Base-by-base conservation (phyloP, 345 rosid genomes). In the Aquilaria sinensis region DNA sequence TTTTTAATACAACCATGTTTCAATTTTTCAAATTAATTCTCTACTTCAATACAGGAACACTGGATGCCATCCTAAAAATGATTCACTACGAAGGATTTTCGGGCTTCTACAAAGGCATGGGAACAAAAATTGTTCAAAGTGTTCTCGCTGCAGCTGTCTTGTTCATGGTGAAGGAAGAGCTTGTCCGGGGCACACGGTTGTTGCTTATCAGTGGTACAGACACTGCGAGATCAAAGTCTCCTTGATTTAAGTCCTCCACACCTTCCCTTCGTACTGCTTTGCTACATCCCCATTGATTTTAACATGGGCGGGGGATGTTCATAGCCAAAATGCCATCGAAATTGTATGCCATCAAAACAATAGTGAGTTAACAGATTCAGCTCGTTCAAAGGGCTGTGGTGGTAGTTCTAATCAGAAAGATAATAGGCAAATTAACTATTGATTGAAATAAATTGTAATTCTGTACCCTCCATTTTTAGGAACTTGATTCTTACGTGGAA, bases 101-200 rank as follows among this genome's bases (percentile, higher is more conserved):
- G 15, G 88, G 97, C 31, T 91, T 94, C 72, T 94, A 94, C 87
- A 87, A 91, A 68, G 99, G 99, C 37, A 94, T 94, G 97, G 81
- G 86, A 78, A 89, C 96, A 7, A 91, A 88, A 78, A 87, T 91
- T 29, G 76, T 78, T 1, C 99, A 94, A 70, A 94, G 99, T 53
- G 97, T 91, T 67, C 88, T 91, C 14, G 90, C 96, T 0, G 96
- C 97, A 50, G 96, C 97, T 23, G 87, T 88, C 16, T 70, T 94
- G 67, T 94, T 94, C 85, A 88, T 87, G 96, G 67, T 91, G 15
- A 91, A 94, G 79, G 99, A 88, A 75, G 97, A 91, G 73, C 91
- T 91, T n/a, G 96, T 90, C 34, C 79, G 71, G 62, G 85, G 91
- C 50, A 80, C 80, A 33, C 84, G 84, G 56, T 13, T 71, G 10